Evolutionary conservation across 1,139 yeast species (phyloP).

Genomic region (Debaryomyces robertsiae): DNA sequence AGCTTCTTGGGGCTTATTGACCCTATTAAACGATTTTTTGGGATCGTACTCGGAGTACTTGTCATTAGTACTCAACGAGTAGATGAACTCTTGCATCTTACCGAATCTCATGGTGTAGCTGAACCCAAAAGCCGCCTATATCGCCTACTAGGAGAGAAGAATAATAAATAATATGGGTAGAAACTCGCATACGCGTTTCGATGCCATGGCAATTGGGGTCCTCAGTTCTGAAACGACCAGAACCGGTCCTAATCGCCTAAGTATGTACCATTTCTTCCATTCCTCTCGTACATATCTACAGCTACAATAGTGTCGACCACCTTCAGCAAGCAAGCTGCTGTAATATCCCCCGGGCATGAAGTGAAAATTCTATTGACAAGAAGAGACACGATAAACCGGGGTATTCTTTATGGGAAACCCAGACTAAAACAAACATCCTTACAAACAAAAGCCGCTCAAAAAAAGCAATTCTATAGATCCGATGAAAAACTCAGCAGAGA

Average conservation of each 20-base stretch:
- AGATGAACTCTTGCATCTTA: conserved; percentile 56
- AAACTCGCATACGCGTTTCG: too few species aligned
- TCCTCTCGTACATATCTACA: conserved; percentile 1
- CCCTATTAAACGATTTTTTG: conserved; percentile 48
- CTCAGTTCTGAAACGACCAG: too few species aligned
- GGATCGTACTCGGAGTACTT: conserved; percentile 70
- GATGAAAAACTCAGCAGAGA: conserved; percentile 15
- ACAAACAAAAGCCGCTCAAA: conserved; percentile 28
- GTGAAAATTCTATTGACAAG: conserved; percentile 46
- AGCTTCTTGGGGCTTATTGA: conserved; percentile 47
- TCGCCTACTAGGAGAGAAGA: neutral
- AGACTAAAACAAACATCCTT: conserved; percentile 34
- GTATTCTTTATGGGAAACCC: conserved; percentile 47
- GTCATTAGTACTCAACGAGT: conserved; percentile 65
- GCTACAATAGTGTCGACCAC: neutral
- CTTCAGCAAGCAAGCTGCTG: neutral
- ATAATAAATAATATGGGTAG: too few species aligned
- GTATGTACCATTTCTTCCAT: neutral
- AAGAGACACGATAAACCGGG: conserved; percentile 55
- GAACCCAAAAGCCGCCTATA: too few species aligned
- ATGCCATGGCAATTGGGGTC: too few species aligned
- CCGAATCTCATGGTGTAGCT: conserved; percentile 31
- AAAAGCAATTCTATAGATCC: conserved; percentile 18
- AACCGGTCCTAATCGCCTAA: too few species aligned
- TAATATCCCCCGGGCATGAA: conserved; percentile 57